These are phyloP conservation scores for Pythium apleroticum DNA, from an alignment of 352 stramenopile genomes.

Conservation along the genomic window DNA sequence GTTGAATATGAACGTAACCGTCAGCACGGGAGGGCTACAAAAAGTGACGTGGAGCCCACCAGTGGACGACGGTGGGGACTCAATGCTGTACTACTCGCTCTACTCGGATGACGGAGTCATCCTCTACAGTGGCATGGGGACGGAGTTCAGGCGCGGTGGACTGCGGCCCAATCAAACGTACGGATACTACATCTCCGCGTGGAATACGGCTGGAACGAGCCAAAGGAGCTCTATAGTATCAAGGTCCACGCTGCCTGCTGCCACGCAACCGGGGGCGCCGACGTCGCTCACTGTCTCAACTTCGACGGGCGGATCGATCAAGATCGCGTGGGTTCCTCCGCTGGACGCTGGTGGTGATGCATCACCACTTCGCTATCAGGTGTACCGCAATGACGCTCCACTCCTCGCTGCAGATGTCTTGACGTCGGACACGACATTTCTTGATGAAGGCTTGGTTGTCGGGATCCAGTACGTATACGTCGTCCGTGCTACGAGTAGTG, in stretches of 20 bases:
- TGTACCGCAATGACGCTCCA: constrained; percentile 35
- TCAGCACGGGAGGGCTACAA: constrained; percentile 46
- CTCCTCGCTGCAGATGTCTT: constrained; percentile 16
- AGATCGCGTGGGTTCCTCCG: constrained; percentile 38
- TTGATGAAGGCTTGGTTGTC: constrained; percentile 34
- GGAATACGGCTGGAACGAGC: constrained; percentile 47
- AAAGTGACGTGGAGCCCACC: constrained; percentile 39
- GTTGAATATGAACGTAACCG: constrained; percentile 27
- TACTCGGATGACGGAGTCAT: constrained; percentile 29
- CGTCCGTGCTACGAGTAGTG: constrained; percentile 39
- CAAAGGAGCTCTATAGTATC: constrained; percentile 20
- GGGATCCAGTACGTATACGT: constrained; percentile 41
- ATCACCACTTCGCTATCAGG: constrained; percentile 35
- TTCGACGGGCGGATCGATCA: constrained; percentile 42
- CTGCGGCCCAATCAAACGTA: constrained; percentile 45
- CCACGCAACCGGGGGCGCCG: constrained; percentile 33
- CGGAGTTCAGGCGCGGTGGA: constrained; percentile 34
- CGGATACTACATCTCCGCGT: constrained; percentile 40
- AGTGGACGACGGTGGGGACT: constrained; percentile 40
- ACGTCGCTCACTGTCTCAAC: constrained; percentile 17
- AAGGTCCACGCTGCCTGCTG: constrained; percentile 22
- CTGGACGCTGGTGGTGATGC: constrained; percentile 44
- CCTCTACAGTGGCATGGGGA: constrained; percentile 46
- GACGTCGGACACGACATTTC: constrained; percentile 10
- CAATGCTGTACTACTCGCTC: constrained; percentile 37